Evolutionary conservation across 257 asterid species (phyloP), one percentile per base, ranked within the genome.

Genomic region (Echium plantagineum): DNA sequence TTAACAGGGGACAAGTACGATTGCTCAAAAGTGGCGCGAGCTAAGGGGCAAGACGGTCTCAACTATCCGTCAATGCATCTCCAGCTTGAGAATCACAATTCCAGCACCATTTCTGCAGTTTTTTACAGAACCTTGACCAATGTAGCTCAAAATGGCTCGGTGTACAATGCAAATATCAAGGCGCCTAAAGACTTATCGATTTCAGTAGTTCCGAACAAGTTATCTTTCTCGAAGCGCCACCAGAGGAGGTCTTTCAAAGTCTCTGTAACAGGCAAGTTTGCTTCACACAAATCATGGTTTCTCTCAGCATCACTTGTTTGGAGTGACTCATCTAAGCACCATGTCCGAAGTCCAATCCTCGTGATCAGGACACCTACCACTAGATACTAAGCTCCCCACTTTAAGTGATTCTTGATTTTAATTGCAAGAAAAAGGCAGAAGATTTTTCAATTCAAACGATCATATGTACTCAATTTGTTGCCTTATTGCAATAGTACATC

Each of bases 31-130:
- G 26, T 63, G 5, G 72, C 73, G 15, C 58, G 22, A 16, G 74
- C 78, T 0, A 66, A 53, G 24, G 96, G 94, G 20, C 35, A 74
- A 0, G 96, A 88, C 8, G 88, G 88, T 28, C 77, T 88, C 46
- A 85, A 85, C 72, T 88, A 85, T 49, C 95, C 95, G 1, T 73
- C 95, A 2, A 77, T 90, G 48, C 76, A 87, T 67, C 42, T 72
- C 9, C 84, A 78, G 60, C 72, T 84, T 46, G 20, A 60, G 28
- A 21, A 64, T 7, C 35, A 46, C 4, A 62, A 67, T 26, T 9
- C 77, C 3, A 48, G 51, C 5, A 12, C 18, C 19, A 35, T 87
- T 66, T 75, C 85, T 0, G 96, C 75, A n/a, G 78, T 74, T 8
- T 87, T 75, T 12, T 66, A 74, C 42, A 80, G 97, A 16, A 53